Evolutionary conservation across 2,329 filamentous ascomycete genomes (phyloP).

Genomic region (Cladosporium cucumerinum): DNA sequence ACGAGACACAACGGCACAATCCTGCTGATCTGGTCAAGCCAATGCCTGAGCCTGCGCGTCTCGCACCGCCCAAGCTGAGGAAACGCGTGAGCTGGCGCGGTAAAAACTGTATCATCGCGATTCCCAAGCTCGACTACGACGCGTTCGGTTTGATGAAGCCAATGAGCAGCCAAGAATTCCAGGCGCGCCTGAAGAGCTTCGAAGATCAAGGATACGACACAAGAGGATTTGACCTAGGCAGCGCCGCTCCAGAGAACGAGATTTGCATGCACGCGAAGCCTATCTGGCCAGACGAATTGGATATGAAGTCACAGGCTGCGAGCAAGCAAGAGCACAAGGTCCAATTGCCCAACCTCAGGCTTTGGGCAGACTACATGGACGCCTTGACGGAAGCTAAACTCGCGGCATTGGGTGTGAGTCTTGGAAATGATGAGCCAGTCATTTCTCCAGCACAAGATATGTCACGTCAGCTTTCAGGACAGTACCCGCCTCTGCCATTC

Average conservation of each 20-base stretch:
- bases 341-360: slow-evolving; percentile 66
- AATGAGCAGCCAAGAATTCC: slow-evolving; percentile 51
- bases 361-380: slow-evolving; percentile 76
- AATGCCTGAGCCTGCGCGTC: slow-evolving; percentile 18
- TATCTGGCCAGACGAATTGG: slow-evolving; percentile 61
- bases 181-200: slow-evolving; percentile 63
- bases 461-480: slow-evolving; percentile 69
- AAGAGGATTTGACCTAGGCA: slow-evolving; percentile 61
- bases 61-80: slow-evolving; percentile 38
- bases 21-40: slow-evolving; percentile 16
- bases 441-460: slow-evolving; percentile 49
- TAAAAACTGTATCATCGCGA: slow-evolving; percentile 45
- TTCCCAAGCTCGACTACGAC: slow-evolving; percentile 43
- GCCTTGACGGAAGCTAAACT: slow-evolving; percentile 88
- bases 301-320: slow-evolving; percentile 45
- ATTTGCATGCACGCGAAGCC: slow-evolving; percentile 57
- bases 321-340: slow-evolving; percentile 58
- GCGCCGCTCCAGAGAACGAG: slow-evolving; percentile 41
- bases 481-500: slow-evolving; percentile 73
- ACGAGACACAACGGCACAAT: slow-evolving; percentile 14
- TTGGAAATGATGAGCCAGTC: slow-evolving; percentile 65
- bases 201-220: slow-evolving; percentile 67
- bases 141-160: slow-evolving; percentile 43
- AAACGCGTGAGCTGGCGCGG: slow-evolving; percentile 47
- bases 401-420: slow-evolving; percentile 80